Conservation (phyloP, 208 protist genomes). For the Leishmania tropica region DNA sequence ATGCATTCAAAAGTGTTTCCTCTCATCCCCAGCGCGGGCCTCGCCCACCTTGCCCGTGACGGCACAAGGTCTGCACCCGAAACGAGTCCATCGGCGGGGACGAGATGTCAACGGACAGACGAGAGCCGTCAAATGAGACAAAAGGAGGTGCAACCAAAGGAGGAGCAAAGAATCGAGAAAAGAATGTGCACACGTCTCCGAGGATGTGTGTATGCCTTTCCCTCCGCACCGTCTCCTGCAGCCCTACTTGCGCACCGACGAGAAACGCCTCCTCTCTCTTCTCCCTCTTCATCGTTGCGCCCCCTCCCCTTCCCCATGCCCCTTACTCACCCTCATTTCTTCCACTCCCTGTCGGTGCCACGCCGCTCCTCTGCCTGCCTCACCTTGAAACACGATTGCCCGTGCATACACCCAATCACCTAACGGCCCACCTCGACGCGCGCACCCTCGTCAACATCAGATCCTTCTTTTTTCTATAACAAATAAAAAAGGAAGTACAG, state of each 20-base stretch:
- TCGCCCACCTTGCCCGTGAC: background rate
- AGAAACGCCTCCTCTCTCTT: background rate
- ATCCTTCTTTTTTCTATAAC: background rate
- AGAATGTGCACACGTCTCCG: background rate
- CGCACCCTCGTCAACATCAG: background rate
- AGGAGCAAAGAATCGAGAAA: background rate
- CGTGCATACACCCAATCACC: background rate
- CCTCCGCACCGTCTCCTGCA: background rate
- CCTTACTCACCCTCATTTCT: background rate
- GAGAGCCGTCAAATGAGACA: background rate
- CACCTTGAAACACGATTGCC: background rate
- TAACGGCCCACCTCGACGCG: background rate
- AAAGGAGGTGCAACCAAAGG: background rate
- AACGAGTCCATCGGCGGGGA: background rate
- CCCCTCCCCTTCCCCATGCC: background rate
- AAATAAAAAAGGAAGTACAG: background rate
- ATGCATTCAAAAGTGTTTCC: too few relatives aligned
- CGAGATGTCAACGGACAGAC: background rate
- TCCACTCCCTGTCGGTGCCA: background rate
- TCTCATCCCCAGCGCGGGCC: too few relatives aligned
- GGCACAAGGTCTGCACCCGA: background rate
- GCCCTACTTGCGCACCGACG: too few relatives aligned
- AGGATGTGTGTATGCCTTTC: background rate
- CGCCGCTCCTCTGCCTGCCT: background rate
- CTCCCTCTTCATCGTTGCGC: background rate